Evolutionary conservation across 2,329 filamentous ascomycete genomes (phyloP), one percentile per base, ranked within the genome.

Genomic region (Xylaria sp.): DNA sequence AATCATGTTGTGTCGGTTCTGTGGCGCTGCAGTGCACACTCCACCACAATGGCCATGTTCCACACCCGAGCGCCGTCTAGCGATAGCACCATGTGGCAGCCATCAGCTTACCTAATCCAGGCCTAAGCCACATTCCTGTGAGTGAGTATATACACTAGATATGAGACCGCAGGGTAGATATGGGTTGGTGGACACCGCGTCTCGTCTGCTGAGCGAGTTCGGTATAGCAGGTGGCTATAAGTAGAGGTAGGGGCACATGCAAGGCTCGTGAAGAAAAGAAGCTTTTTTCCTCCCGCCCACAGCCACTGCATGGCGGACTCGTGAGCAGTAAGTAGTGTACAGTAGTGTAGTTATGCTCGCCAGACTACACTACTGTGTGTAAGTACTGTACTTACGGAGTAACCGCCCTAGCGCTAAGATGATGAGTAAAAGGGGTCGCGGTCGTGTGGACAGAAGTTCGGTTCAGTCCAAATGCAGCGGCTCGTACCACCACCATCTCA

Each of bases 361-460:
- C 21, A 21, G 21, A 7, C 5, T 49, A 35, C n/a, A 27, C 11
- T 27, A 40, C 35, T n/a, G 33, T 53, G 6, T 29, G 44, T 35
- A 46, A 6, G 17, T 57, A 27, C 44, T n/a, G 11, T 35, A 40
- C 8, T 15, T n/a, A 29, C 23, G 15, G 25, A 33, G 33, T 40
- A 57, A 54, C 43, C 59, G 54, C 54, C 27, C 11, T 35, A 35
- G 59, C 59, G 54, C 49, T 54, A 54, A 19, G 10, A 51, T 35
- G 60, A 62, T 62, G 60, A 62, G 60, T 62, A 62, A 62, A 62
- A 27, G 40, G 23, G 27, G 35, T n/a, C n/a, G n/a, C n/a, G n/a
- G n/a, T n/a, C n/a, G 29, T 3, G 19, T n/a, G 35, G 33, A 23
- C 15, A 10, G 19, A 23, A 47, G 40, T 23, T 61, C 29, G 41